phyloP scores from a whole-genome alignment of 139 green algal genomes.

The Chlorella sp. region DNA sequence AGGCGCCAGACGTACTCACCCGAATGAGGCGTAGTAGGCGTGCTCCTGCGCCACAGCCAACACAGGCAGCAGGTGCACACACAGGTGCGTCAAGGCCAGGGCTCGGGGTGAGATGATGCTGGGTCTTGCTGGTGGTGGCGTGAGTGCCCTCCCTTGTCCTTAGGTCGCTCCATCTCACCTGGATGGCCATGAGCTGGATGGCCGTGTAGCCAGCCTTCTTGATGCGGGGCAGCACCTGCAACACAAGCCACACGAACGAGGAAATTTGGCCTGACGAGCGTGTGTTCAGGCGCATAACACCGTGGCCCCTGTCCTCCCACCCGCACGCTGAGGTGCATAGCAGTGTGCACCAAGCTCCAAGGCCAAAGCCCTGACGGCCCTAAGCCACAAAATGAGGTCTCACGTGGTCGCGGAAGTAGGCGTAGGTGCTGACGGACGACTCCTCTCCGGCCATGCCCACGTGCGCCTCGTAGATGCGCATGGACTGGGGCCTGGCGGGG shows the following conservation, averaged over 20 bases:
- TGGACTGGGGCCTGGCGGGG: conserved; percentile 43
- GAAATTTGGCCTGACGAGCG: no score
- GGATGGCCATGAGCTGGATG: conserved; percentile 86
- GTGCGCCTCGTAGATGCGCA: conserved; percentile 95
- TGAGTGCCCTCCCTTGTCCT: not conserved
- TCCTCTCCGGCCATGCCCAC: conserved; percentile 91
- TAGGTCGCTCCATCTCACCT: conserved; percentile 17
- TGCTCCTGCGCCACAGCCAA: conserved; percentile 61
- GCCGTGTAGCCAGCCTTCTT: conserved; percentile 79
- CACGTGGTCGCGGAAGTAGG: conserved; percentile 75
- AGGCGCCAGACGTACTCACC: no score
- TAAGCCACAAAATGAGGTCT: no score
- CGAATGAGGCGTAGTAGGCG: conserved; percentile 90
- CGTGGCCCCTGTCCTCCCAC: no score
- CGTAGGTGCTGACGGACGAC: conserved; percentile 65
- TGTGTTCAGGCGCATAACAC: no score
- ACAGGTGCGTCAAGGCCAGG: not conserved
- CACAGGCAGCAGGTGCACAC: no score
- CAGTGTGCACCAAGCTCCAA: no score
- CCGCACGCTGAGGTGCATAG: no score
- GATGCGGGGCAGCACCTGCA: conserved; percentile 79
- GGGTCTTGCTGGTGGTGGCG: not conserved
- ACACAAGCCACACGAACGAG: not conserved
- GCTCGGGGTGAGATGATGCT: not conserved
- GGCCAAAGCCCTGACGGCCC: no score